phyloP scores from a whole-genome alignment of 805 yeast species.

The Hanseniaspora clermontiae region DNA sequence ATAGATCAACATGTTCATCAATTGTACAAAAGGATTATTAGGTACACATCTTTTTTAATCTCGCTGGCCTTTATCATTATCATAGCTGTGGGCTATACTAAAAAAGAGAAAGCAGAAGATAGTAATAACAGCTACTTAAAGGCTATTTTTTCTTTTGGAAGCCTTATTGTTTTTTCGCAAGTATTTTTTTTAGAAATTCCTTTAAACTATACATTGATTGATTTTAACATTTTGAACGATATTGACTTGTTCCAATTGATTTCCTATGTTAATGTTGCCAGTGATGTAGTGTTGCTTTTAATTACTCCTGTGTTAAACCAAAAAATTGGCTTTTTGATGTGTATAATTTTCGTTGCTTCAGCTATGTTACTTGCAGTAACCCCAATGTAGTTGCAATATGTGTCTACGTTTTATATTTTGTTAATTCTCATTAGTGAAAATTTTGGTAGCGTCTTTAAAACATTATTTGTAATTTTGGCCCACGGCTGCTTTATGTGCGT shows the following conservation, averaged over 20 bases:
- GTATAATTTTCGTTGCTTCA: neutral
- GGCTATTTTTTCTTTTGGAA: neutral
- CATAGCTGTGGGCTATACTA: neutral
- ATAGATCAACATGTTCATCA: too few relatives aligned
- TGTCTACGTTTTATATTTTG: too few relatives aligned
- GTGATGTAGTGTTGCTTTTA: neutral
- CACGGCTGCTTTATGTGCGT: neutral
- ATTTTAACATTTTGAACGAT: neutral
- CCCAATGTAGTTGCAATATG: neutral
- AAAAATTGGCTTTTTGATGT: neutral
- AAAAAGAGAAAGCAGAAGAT: neutral
- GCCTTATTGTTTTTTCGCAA: neutral
- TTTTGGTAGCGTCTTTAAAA: neutral
- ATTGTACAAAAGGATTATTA: neutral
- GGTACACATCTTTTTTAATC: neutral
- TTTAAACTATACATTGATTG: neutral
- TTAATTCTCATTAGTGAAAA: neutral
- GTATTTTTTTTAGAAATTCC: neutral
- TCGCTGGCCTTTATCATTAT: neutral
- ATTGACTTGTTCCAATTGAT: neutral
- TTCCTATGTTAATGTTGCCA: neutral
- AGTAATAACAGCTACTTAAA: neutral
- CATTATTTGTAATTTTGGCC: neutral
- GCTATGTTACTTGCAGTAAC: neutral
- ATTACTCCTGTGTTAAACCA: neutral